Evolutionary conservation across 495 filamentous ascomycete genomes (phyloP), one percentile per base, ranked within the genome.

Genomic region (Jackrogersella multiformis): DNA sequence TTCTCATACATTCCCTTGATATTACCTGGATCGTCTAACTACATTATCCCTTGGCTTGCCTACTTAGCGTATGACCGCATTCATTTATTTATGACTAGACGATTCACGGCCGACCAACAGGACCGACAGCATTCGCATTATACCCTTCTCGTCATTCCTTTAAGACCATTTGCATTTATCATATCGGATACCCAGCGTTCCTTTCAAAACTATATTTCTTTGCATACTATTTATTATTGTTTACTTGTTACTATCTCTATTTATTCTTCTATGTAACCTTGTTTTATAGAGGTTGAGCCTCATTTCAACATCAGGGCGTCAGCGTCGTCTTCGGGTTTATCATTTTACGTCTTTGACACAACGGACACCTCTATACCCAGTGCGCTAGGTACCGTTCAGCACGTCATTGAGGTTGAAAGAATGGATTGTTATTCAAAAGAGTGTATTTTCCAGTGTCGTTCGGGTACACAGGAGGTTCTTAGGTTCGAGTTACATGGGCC

Each of bases 351-450:
- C 46, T 36, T 46, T 58, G 69, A 72, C 59, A 49, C 55, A 51
- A 70, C 69, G 72, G 69, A 32, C 60, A 68, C 69, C 72, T 72
- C 67, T 68, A 74, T 74, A 74, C 72, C 72, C 72, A 74, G 72
- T 74, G 72, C 72, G 72, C 63, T 65, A 69, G 72, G 72, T 70
- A 56, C 63, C 72, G 72, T 70, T 36, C 10, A 61, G 44, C 49
- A 55, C 24, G 63, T 66, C 66, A 59, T 73, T 23, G 39, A 52
- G 65, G 66, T 61, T 61, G 58, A 65, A 62, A 58, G 42, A 51
- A 52, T 53, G 49, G 45, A 53, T 59, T 59, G 10, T 42, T 58
- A 59, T 67, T 36, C 39, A 54, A 56, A 57, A 58, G 20, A 46
- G n/a, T 56, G n/a, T 61, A 13, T 46, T 52, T 66, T 57, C 52